Percentiles rank a stretch among this genome's conserved stretches.
Conservation (phyloP, 163 green algal species). For the Prototheca wickerhamii region DNA sequence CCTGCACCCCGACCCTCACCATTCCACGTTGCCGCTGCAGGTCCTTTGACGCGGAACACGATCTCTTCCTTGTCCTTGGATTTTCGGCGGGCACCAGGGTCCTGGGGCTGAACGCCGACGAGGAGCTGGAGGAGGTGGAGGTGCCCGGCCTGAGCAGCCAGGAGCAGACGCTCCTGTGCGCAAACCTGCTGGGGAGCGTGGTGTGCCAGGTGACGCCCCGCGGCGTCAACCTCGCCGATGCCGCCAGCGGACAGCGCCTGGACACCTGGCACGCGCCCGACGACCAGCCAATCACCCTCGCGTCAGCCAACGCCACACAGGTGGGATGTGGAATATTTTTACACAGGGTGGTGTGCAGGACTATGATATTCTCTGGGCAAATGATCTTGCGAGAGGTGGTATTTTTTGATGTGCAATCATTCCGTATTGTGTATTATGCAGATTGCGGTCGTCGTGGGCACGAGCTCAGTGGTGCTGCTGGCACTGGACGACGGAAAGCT, state of each 20-base stretch:
- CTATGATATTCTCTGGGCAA: background rate
- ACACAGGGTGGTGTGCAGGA: background rate
- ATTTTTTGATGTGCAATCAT: background rate
- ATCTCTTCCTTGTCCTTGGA: slow-evolving; percentile 85
- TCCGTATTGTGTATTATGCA: background rate
- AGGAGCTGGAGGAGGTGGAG: slow-evolving; percentile 86
- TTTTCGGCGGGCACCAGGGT: slow-evolving; percentile 82
- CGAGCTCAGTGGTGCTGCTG: slow-evolving; percentile 43
- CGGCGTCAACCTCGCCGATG: slow-evolving; percentile 53
- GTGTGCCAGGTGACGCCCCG: slow-evolving; percentile 73
- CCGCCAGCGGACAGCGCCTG: slow-evolving; percentile 32
- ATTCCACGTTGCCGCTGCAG: slow-evolving; percentile 1
- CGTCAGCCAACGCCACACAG: slow-evolving; percentile 54
- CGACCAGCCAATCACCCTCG: slow-evolving; percentile 58
- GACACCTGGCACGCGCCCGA: slow-evolving; percentile 47
- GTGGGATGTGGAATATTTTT: slow-evolving; percentile 15
- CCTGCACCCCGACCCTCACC: too few species aligned
- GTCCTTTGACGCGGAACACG: slow-evolving; percentile 45
- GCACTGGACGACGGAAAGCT: slow-evolving; percentile 52
- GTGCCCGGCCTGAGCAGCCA: slow-evolving; percentile 69
- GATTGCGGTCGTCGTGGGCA: background rate
- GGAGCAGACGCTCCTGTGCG: slow-evolving; percentile 76
- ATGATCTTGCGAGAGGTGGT: background rate
- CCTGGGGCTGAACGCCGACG: slow-evolving; percentile 66
- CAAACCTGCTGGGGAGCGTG: slow-evolving; percentile 61